Conservation (phyloP, 1,284 basidiomycete genomes). For the Wolfiporia cocos region DNA sequence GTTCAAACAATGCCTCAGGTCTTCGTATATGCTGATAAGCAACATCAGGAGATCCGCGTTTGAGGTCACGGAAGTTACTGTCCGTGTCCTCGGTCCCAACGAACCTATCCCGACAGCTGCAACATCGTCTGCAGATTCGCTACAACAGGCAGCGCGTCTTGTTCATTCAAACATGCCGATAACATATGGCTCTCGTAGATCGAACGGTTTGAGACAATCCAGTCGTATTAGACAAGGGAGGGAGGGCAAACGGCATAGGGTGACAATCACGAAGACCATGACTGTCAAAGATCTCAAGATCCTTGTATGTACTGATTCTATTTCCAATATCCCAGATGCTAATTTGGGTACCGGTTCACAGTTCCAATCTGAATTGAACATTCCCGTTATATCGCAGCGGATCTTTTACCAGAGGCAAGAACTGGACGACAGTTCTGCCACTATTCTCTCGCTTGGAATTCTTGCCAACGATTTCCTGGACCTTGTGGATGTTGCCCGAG, state of each 20-base stretch:
- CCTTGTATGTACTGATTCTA: constrained; percentile 41
- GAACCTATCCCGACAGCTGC: constrained; percentile 26
- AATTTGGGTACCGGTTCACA: too few relatives aligned
- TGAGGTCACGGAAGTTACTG: constrained; percentile 28
- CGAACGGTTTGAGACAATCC: constrained; percentile 43
- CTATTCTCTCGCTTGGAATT: constrained; percentile 54
- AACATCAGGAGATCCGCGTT: constrained; percentile 26
- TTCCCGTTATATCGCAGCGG: constrained; percentile 71
- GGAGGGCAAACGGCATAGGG: constrained; percentile 39
- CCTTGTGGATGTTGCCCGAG: constrained; percentile 55
- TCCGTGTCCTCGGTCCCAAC: constrained; percentile 25
- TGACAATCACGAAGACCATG: constrained; percentile 56
- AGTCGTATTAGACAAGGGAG: constrained; percentile 56
- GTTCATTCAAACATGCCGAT: constrained; percentile 17
- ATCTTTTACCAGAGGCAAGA: constrained; percentile 59
- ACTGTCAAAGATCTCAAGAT: constrained; percentile 75
- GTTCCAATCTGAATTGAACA: constrained; percentile 54
- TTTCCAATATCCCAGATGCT: too few relatives aligned
- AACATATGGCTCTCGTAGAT: constrained; percentile 27
- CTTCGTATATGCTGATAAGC: constrained; percentile 2
- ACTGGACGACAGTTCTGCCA: constrained; percentile 56
- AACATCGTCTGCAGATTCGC: constrained; percentile 14
- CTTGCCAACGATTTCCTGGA: constrained; percentile 61
- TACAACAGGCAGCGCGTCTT: constrained; percentile 5
- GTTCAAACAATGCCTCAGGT: constrained; percentile 10